Evolutionary conservation across 495 filamentous ascomycete genomes (phyloP), one percentile per base, ranked within the genome.

Genomic region (Hypoxylon cercidicola): DNA sequence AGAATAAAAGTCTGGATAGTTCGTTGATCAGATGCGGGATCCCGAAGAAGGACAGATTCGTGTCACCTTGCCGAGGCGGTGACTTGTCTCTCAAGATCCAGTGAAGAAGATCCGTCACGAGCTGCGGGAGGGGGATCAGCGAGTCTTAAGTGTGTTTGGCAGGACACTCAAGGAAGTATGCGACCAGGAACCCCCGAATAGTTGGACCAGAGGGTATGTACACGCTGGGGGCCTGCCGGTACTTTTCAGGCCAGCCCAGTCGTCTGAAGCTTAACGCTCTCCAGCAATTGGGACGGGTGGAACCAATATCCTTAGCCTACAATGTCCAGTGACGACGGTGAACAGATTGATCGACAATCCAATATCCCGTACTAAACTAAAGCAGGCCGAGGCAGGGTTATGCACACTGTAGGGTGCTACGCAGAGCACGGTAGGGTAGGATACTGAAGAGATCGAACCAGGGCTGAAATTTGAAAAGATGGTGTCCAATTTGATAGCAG

Each of bases 91-190:
- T 67, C 68, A 71, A 72, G 69, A 68, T 70, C 71, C 69, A 72
- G 71, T 69, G 71, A 72, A 60, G 75, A 76, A 77, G 77, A 78
- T 79, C 74, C 66, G 68, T 77, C 72, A 66, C 75, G 71, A 71
- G 74, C 75, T 74, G 74, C 68, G 69, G 72, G 84, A 82, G 84
- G 82, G 84, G 86, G 88, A 91, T 91, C 88, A 88, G 86, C 88
- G 86, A 82, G 84, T 84, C 86, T 89, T 91, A 90, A 87, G 87
- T 90, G 81, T 81, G 77, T 76, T 74, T 74, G 77, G 72, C 73
- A 75, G 73, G 59, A 64, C 64, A 57, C 55, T 60, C 67, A 37
- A 52, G 48, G 62, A 74, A 77, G 73, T 66, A 74, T 77, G 73
- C 70, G 69, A 71, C 69, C 58, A 75, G 72, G 68, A 74, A 72